These are phyloP conservation scores for Thelonectria olida DNA, from an alignment of 2,329 filamentous ascomycete genomes.

Conservation along the genomic window DNA sequence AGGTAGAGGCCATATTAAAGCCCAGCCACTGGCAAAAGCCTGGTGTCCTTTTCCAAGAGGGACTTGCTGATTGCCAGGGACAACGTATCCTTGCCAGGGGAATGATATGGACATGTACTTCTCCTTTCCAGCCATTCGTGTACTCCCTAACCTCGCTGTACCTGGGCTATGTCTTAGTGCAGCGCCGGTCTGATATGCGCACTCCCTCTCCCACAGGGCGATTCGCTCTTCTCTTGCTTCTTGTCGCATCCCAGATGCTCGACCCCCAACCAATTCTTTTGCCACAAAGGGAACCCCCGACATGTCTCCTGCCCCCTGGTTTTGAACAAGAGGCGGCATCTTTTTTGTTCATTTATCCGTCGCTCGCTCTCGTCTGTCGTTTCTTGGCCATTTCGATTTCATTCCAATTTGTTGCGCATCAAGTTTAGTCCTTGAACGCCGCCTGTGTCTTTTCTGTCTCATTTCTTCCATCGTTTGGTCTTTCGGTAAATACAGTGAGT, in stretches of 20 bases:
- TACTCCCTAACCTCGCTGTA: neutral
- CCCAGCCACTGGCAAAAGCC: slow-evolving; percentile 18
- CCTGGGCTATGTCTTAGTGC: neutral
- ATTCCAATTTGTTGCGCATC: slow-evolving; percentile 11
- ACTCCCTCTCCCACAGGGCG: slow-evolving; percentile 14
- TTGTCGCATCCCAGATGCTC: slow-evolving; percentile 20
- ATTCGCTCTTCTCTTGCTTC: neutral
- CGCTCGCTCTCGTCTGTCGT: slow-evolving; percentile 28
- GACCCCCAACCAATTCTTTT: slow-evolving; percentile 33
- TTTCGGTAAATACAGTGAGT: neutral
- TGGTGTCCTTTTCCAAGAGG: neutral
- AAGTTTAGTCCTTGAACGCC: slow-evolving; percentile 3
- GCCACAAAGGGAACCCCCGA: slow-evolving; percentile 34
- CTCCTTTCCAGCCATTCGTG: neutral
- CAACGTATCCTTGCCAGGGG: neutral
- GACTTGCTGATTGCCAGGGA: slow-evolving; percentile 10
- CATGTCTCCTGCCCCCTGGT: slow-evolving; percentile 37
- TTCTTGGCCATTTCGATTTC: neutral
- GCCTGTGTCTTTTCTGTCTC: neutral
- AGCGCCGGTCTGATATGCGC: slow-evolving; percentile 3
- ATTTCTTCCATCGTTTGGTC: neutral
- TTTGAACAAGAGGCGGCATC: slow-evolving; percentile 12
- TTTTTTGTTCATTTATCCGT: slow-evolving; percentile 39
- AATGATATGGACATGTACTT: neutral
- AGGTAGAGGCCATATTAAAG: neutral